Evolutionary conservation across 345 rosid species (phyloP), one percentile per base, ranked within the genome.

Genomic region (Arabidopsis arenosa): DNA sequence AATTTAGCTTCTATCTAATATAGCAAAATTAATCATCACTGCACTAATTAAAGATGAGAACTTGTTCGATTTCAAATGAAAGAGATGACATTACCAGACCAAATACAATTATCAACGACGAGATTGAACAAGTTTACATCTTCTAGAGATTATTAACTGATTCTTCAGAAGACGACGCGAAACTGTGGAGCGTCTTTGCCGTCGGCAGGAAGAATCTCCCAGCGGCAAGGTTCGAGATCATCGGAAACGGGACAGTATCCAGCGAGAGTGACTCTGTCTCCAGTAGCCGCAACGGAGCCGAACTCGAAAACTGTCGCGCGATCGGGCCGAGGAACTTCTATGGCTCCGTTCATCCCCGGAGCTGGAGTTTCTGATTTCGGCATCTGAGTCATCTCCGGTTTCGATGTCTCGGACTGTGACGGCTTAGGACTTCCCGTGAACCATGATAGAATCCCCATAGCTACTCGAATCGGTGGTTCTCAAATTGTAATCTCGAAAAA

Each of bases 221-320:
- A 92, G 40, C 92, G 93, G 81, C 97, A 94, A 32, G 97, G 98
- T 70, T 92, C 95, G 71, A 94, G 93, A 21, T 94, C 92, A 23
- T 94, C 95, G 57, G 98, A 92, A 5, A 92, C 96, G 7, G 98
- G 96, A 53, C 96, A 94, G 79, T 79, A 94, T 0, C 98, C 98
- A 6, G 96, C 92, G 26, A 94, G 85, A 37, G 97, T 94, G n/a
- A 90, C 93, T 83, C 86, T 86, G 72, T 92, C 96, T 39, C 85
- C 78, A 1, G 97, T 74, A 6, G 89, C 88, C 1, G 88, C 88
- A 2, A 88, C 84, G 43, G 97, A 86, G 1, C 98, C 98, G 76
- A 94, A 94, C 80, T 94, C 97, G 81, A 92, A 94, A 17, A 94
- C 91, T 30, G 95, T 90, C 44, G 91, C 95, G 75, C 84, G 82